Percentiles rank a stretch among this genome's conserved stretches.
Evolutionary conservation across 2,329 filamentous ascomycete genomes (phyloP).

Genomic region (Alternaria conjuncta): DNA sequence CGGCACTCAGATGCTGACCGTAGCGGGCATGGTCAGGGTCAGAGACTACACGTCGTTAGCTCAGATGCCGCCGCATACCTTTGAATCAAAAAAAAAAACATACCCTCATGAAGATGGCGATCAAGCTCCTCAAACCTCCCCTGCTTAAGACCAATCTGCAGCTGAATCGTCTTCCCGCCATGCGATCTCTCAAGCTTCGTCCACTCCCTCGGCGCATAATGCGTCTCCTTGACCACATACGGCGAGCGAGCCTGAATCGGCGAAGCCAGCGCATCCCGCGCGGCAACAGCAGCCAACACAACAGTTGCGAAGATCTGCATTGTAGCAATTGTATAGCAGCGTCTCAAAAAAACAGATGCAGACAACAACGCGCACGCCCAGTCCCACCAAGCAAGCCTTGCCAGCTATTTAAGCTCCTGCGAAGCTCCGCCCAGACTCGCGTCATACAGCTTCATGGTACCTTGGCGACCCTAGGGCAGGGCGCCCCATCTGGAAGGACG

Average conservation of each 20-base stretch:
- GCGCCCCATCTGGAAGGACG: conserved; percentile 3
- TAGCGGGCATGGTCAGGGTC: conserved; percentile 60
- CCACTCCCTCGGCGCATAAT: conserved; percentile 61
- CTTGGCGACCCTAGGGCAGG: not conserved
- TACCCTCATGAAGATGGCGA: conserved; percentile 61
- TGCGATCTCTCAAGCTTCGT: conserved; percentile 55
- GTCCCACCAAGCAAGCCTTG: not conserved
- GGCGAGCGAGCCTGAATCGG: conserved; percentile 49
- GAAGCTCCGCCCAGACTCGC: conserved; percentile 1
- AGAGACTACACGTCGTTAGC: conserved; percentile 22
- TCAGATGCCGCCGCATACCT: too few relatives aligned
- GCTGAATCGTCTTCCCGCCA: conserved; percentile 56
- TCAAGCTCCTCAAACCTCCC: conserved; percentile 62
- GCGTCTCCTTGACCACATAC: conserved; percentile 63
- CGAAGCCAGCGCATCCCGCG: conserved; percentile 42
- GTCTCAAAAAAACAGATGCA: not conserved
- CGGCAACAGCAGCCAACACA: conserved; percentile 37
- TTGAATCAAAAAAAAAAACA: not conserved
- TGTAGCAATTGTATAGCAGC: not conserved
- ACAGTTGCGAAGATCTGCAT: conserved; percentile 23
- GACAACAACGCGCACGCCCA: conserved; percentile 1
- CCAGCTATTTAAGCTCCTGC: conserved; percentile 9
- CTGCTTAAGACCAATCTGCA: conserved; percentile 67
- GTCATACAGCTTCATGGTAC: not conserved
- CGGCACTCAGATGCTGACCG: conserved; percentile 59